Base-by-base conservation (phyloP, 805 yeast genomes). In the Kazachstania kunashirensis region DNA sequence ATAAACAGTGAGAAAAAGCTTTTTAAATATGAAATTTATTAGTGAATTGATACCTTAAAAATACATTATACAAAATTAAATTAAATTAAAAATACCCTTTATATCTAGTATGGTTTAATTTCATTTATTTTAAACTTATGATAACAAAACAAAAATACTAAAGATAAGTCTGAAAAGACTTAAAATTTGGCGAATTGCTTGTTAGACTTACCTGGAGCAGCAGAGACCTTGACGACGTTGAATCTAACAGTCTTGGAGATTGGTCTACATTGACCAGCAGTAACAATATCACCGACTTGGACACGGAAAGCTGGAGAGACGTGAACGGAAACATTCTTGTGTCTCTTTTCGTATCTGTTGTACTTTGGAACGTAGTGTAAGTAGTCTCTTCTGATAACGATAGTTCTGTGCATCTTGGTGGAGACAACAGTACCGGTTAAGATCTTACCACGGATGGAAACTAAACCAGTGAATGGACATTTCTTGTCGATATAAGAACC, bases 341-440 rank as follows among this genome's bases (percentile, higher is more conserved):
- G 99, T 79, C 99, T 86, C 84, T 92, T 92, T 79, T 92, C 99
- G 84, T 86, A 92, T 84, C 99, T 88, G 95, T 89, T 92, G 79
- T 92, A 92, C 82, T 92, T 92, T 73, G 97, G 95, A 71, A 92
- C 84, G 77, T 85, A 92, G 78, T 92, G 99, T 70, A 92, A 84
- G 94, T 92, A 92, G 68, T 92, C 97, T 77, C 99, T 89, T 82
- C 98, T 88, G 77, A 92, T 84, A 70, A 92, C 82, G 76, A 92
- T 83, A 63, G 99, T 92, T 79, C 99, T 92, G 94, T 92, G 98
- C 98, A 92, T 92, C 79, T 92, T 92, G 80, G 98, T 88, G 65
- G 98, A 92, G 59, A 92, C 96, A 73, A 92, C 99, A 67, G 95
- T 84, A 75, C 99, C 99, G 59, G 96, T 81, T 70, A 92, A 82